Evolutionary conservation across 1,284 basidiomycete species (phyloP).

Genomic region (Irpex sp.): DNA sequence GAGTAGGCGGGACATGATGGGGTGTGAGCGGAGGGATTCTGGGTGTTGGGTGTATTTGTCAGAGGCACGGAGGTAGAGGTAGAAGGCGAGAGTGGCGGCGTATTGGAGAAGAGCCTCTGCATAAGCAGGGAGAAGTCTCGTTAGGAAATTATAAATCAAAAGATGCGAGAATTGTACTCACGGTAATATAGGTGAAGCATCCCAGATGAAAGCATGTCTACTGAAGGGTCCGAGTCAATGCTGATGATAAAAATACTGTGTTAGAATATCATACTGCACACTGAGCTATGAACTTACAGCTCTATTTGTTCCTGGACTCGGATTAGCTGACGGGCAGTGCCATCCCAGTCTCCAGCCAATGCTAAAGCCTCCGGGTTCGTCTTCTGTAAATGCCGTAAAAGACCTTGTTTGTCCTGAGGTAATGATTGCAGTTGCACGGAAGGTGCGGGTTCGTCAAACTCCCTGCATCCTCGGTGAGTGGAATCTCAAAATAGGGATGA

Average conservation of each 20-base stretch:
- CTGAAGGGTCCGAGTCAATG: constrained; percentile 38
- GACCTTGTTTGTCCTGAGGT: constrained; percentile 57
- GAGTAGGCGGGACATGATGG: constrained; percentile 80
- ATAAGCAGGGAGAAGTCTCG: neutral
- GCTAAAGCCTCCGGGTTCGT: constrained; percentile 79
- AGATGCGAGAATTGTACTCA: constrained; percentile 33
- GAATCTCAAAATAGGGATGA: neutral
- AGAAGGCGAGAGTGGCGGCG: constrained; percentile 88
- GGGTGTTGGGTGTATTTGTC: constrained; percentile 62
- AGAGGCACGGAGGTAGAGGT: constrained; percentile 80
- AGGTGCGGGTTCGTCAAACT: constrained; percentile 15
- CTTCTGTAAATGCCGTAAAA: constrained; percentile 76
- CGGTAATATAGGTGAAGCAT: constrained; percentile 78
- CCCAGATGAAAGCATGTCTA: constrained; percentile 50
- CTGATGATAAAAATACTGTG: constrained; percentile 34
- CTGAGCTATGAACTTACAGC: constrained; percentile 39
- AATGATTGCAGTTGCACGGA: constrained; percentile 22
- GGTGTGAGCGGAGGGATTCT: constrained; percentile 66
- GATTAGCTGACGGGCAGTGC: constrained; percentile 53
- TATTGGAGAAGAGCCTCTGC: constrained; percentile 89
- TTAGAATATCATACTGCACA: no score
- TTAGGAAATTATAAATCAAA: neutral
- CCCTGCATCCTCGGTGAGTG: constrained; percentile 4
- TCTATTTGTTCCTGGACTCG: constrained; percentile 53
- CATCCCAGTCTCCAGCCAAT: constrained; percentile 73